These are phyloP conservation scores for Carex cristatella DNA, from an alignment of 176 grass and related monocot species.

Conservation along the genomic window DNA sequence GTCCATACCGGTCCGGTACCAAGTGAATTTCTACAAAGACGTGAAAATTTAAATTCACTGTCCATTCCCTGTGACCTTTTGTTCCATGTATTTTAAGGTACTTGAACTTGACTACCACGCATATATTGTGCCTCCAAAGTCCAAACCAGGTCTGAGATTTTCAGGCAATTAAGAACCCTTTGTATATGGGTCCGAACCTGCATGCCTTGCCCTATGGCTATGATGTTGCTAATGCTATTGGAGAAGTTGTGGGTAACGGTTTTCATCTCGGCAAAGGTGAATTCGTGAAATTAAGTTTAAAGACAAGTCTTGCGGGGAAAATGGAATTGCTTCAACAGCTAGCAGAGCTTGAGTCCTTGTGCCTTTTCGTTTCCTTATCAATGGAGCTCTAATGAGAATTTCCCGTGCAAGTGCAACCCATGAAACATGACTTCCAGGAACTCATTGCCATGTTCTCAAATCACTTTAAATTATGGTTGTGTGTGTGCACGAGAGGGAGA, in stretches of 20 bases:
- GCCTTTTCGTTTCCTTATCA: neutral
- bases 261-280: conserved; percentile 78
- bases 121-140: too few relatives aligned
- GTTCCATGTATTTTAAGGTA: too few relatives aligned
- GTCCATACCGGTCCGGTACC: too few relatives aligned
- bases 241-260: conserved; percentile 64
- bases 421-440: conserved; percentile 31
- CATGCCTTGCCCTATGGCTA: conserved; percentile 47
- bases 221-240: conserved; percentile 48
- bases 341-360: neutral
- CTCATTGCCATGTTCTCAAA: neutral
- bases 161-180: conserved; percentile 48
- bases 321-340: conserved; percentile 28
- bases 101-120: too few relatives aligned
- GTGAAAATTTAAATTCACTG: too few relatives aligned
- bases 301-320: conserved; percentile 75
- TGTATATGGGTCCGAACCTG: conserved; percentile 88
- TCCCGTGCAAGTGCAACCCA: conserved; percentile 45
- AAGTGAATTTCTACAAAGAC: too few relatives aligned
- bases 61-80: too few relatives aligned
- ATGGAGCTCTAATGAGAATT: neutral
- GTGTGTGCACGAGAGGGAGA: neutral
- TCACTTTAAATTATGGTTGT: neutral
- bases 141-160: neutral
- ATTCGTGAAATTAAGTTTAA: conserved; percentile 50